phyloP scores from a whole-genome alignment of 257 asterid genomes.

The Salvia splendens region DNA sequence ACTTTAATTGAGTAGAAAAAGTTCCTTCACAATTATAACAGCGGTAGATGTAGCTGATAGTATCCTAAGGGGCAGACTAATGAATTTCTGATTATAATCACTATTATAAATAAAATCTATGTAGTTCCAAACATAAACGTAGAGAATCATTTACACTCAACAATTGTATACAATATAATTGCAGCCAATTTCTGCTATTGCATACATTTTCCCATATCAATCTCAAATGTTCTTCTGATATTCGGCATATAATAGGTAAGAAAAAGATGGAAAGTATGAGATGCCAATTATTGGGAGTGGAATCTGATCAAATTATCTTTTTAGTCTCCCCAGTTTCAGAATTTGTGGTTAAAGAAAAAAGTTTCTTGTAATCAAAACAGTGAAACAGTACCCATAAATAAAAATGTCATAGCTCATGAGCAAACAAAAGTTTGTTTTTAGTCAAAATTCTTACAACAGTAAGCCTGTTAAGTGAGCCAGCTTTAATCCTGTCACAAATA shows the following conservation, averaged over 20 bases:
- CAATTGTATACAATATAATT: not conserved
- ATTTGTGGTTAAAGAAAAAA: conserved; percentile 1
- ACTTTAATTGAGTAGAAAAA: not conserved
- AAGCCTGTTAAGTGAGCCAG: conserved; percentile 66
- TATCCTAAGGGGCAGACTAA: not conserved
- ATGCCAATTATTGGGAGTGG: not conserved
- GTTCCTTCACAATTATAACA: conserved; percentile 19
- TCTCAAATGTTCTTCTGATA: too few relatives aligned
- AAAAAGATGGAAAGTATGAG: too few relatives aligned
- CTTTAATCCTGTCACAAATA: conserved; percentile 66
- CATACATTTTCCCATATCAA: not conserved
- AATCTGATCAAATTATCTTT: conserved; percentile 21
- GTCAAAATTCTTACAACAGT: conserved; percentile 54
- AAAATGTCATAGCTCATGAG: conserved; percentile 4
- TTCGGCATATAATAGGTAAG: too few relatives aligned
- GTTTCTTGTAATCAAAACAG: conserved; percentile 2
- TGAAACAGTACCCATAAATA: conserved; percentile 9
- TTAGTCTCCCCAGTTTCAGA: conserved; percentile 7
- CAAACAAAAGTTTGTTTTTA: conserved; percentile 27
- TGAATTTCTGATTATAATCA: conserved; percentile 7
- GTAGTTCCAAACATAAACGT: not conserved
- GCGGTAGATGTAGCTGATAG: conserved; percentile 13
- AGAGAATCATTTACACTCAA: conserved; percentile 12
- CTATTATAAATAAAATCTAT: not conserved
- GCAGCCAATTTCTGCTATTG: not conserved